phyloP scores from a whole-genome alignment of 441 rosid species.

The Erodium texanum region DNA sequence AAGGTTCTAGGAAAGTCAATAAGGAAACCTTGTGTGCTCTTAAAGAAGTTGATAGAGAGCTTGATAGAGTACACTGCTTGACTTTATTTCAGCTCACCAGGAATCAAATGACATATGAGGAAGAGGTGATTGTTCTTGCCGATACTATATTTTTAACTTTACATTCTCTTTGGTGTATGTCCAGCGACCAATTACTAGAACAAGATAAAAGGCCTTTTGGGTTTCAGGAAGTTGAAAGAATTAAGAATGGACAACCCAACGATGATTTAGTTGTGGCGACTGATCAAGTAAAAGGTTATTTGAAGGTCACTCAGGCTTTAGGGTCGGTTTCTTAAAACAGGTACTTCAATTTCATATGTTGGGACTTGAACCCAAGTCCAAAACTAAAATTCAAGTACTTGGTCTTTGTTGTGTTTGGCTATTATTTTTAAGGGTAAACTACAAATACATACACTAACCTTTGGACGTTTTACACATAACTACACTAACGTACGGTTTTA shows the following conservation, averaged over 20 bases:
- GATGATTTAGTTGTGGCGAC: conserved; percentile 41
- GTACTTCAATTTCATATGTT: no score
- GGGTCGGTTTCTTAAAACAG: conserved; percentile 71
- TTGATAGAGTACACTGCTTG: conserved; percentile 19
- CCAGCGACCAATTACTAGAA: no score
- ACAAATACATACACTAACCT: no score
- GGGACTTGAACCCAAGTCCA: no score
- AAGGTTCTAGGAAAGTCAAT: no score
- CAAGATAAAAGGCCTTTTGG: neutral
- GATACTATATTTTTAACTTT: neutral
- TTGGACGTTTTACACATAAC: no score
- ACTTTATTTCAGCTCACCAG: conserved; percentile 44
- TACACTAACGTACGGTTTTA: no score
- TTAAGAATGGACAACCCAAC: conserved; percentile 50
- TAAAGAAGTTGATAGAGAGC: conserved; percentile 11
- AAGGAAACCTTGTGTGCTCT: no score
- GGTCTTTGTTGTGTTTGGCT: no score
- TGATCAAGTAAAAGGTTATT: conserved; percentile 54
- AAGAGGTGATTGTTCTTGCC: conserved; percentile 33
- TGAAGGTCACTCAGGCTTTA: conserved; percentile 68
- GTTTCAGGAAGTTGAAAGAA: conserved; percentile 51
- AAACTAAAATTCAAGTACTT: no score
- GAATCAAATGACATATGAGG: conserved; percentile 52
- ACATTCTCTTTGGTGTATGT: no score
- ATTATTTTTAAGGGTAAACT: no score